Percentiles rank a stretch among this genome's conserved stretches.
Conservation (phyloP, 1,284 basidiomycete genomes). For the Thecaphora frezii region DNA sequence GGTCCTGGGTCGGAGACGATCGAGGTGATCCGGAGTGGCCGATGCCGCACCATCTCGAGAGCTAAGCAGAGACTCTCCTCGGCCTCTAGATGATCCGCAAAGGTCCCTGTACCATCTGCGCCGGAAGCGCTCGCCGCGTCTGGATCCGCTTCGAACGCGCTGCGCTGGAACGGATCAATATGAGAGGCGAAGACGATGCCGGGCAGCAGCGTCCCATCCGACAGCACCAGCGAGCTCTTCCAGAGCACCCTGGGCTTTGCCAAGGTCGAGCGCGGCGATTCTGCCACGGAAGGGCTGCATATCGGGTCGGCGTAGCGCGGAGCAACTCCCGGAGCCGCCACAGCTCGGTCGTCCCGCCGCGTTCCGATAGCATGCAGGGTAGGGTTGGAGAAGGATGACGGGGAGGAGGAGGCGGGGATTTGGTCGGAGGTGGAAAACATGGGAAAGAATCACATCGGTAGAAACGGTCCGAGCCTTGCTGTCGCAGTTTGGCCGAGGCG, state of each 20-base stretch:
- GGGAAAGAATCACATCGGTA: no score
- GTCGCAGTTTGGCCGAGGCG: no score
- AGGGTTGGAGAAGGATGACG: no score
- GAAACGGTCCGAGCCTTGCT: no score
- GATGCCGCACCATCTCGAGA: conserved; percentile 54
- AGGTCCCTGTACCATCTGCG: conserved; percentile 3
- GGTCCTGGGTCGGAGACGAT: conserved; percentile 11
- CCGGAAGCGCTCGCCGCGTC: not conserved
- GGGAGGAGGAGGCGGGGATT: no score
- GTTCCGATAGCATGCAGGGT: no score
- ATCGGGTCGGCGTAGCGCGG: no score
- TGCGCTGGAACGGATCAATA: conserved; percentile 37
- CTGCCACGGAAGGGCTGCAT: not conserved
- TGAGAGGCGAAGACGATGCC: conserved; percentile 51
- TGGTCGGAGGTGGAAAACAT: no score
- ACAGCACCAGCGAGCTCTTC: conserved; percentile 43
- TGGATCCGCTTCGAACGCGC: conserved; percentile 1
- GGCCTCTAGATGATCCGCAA: conserved; percentile 11
- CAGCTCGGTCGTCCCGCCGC: no score
- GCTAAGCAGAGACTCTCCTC: conserved; percentile 53
- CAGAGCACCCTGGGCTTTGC: conserved; percentile 46
- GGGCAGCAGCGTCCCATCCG: conserved; percentile 47
- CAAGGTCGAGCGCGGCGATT: not conserved
- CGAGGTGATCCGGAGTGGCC: conserved; percentile 29
- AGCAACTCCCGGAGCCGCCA: no score